phyloP scores from a whole-genome alignment of 768 basidiomycete species.

The Pulveroboletus frians region DNA sequence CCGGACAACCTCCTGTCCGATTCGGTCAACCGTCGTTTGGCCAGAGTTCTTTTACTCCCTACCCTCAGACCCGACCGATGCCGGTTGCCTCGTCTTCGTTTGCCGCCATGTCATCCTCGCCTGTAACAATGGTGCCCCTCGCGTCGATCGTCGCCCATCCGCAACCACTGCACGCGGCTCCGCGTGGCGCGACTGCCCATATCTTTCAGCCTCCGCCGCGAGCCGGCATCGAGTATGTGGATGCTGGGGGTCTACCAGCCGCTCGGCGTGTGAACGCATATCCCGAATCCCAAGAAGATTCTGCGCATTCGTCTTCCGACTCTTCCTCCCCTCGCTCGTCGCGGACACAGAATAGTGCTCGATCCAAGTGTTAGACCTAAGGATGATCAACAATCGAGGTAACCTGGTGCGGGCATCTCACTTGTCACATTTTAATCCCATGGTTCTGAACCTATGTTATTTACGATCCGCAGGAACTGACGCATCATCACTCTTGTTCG shows the following conservation, averaged over 20 bases:
- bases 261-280: conserved; percentile 6
- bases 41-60: conserved; percentile 12
- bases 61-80: conserved; percentile 3
- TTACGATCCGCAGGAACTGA: not conserved
- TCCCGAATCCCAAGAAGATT: conserved; percentile 2
- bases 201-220: conserved; percentile 5
- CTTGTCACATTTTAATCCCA: not conserved
- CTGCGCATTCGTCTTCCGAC: conserved; percentile 3
- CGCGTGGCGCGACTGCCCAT: conserved; percentile 5
- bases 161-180: not conserved
- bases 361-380: conserved; percentile 8
- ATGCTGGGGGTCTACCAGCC: conserved; percentile 4
- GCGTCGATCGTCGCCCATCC: not conserved
- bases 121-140: not conserved
- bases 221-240: conserved; percentile 15
- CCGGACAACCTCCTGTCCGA: conserved; percentile 8
- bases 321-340: conserved; percentile 21
- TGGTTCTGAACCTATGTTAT: not conserved
- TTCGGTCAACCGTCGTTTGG: conserved; percentile 27
- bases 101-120: conserved; percentile 5
- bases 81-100: conserved; percentile 7
- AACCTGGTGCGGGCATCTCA: not conserved
- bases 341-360: conserved; percentile 13
- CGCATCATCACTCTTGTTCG: not conserved
- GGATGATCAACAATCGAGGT: conserved; percentile 4